Evolutionary conservation across 2,329 filamentous ascomycete genomes (phyloP).

Genomic region (Clonostachys sp.): DNA sequence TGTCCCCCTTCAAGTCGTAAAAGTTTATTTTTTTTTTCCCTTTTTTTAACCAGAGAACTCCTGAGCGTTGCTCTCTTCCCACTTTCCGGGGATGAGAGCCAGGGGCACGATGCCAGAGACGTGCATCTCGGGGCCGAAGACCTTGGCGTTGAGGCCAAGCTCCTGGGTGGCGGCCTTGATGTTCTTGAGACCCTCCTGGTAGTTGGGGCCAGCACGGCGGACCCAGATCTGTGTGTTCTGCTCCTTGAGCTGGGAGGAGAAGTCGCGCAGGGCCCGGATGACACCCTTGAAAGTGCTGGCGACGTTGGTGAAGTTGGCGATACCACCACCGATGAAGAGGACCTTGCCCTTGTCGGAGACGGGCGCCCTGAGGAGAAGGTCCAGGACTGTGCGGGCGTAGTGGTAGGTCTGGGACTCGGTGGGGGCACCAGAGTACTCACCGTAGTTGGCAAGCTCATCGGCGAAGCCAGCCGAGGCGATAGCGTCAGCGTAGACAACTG

Average conservation of each 20-base stretch:
- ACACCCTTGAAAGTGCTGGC: slow-evolving; percentile 99
- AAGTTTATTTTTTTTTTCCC: background rate
- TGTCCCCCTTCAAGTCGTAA: background rate
- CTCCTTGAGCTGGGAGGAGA: slow-evolving; percentile 78
- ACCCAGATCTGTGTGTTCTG: slow-evolving; percentile 99
- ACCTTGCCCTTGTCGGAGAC: slow-evolving; percentile 88
- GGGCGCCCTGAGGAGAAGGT: slow-evolving; percentile 94
- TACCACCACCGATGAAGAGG: slow-evolving; percentile 98
- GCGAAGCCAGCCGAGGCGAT: slow-evolving; percentile 96
- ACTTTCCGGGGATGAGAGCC: slow-evolving; percentile 67
- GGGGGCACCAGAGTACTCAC: slow-evolving; percentile 98
- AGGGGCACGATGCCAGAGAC: slow-evolving; percentile 95
- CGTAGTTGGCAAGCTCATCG: slow-evolving; percentile 97
- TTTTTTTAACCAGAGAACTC: slow-evolving; percentile 53
- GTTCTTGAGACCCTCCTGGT: slow-evolving; percentile 99
- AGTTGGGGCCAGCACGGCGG: slow-evolving; percentile 82
- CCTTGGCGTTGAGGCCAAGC: slow-evolving; percentile 70
- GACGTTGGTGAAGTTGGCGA: slow-evolving; percentile 99
- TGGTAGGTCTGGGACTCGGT: slow-evolving; percentile 99
- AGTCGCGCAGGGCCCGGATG: slow-evolving; percentile 91
- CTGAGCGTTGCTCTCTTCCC: slow-evolving; percentile 55
- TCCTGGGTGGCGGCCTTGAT: slow-evolving; percentile 96
- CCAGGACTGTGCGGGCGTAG: slow-evolving; percentile 94
- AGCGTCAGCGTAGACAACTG: slow-evolving; percentile 97
- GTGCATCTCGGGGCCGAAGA: slow-evolving; percentile 80